phyloP scores from a whole-genome alignment of 441 rosid genomes.

The Aquilaria agallochum region DNA sequence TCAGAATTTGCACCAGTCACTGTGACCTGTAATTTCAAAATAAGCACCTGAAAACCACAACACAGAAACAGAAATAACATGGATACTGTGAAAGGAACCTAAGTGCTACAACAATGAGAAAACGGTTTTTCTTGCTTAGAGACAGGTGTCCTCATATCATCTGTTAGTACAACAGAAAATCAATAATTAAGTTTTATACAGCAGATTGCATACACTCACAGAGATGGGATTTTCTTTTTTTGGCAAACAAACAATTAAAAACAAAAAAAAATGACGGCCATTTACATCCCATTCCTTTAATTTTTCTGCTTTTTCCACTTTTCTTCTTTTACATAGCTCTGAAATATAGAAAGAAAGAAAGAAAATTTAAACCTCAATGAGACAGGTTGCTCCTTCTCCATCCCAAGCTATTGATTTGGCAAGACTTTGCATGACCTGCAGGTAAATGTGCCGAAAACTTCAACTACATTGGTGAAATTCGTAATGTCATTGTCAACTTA shows the following conservation, averaged over 20 bases:
- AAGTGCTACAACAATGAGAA: no score
- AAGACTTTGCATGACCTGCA: constrained; percentile 96
- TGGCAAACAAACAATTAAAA: no score
- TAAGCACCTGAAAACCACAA: background rate
- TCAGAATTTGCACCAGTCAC: constrained; percentile 63
- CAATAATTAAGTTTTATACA: no score
- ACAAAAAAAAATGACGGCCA: background rate
- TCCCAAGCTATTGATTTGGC: constrained; percentile 99
- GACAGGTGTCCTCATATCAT: no score
- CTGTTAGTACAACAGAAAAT: no score
- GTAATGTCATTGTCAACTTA: no score
- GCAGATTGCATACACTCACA: no score
- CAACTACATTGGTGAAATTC: background rate
- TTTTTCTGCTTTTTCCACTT: background rate
- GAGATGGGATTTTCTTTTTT: no score
- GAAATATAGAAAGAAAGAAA: background rate
- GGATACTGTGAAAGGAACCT: no score
- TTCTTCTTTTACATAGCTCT: no score
- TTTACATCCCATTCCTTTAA: constrained; percentile 1
- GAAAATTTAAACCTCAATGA: constrained; percentile 64
- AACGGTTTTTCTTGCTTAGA: no score
- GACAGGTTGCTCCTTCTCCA: constrained; percentile 98
- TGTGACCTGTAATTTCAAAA: constrained; percentile 40
- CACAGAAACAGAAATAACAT: no score
- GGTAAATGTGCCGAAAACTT: constrained; percentile 8